Base-by-base conservation (phyloP, 2,329 filamentous ascomycete genomes). In the Helminthosporium solani region DNA sequence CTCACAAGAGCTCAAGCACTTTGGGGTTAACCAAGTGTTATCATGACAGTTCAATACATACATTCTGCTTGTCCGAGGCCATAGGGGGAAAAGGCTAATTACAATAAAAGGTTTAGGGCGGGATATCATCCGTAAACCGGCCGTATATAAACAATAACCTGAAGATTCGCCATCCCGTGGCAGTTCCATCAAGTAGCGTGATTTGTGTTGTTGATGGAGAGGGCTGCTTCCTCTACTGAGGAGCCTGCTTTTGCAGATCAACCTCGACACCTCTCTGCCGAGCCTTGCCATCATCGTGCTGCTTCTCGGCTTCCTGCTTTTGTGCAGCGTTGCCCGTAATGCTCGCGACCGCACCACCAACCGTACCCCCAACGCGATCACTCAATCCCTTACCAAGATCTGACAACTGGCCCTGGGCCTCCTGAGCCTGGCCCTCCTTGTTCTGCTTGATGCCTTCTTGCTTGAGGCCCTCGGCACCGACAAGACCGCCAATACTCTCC, bases 221-320 rank as follows among this genome's bases (percentile, higher is more conserved):
- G n/a, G n/a, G n/a, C n/a, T n/a, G n/a, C n/a, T n/a, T 7, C 15
- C 19, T 41, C 47, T 61, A 57, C 47, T 62, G 51, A 7, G 51
- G 47, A 23, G 46, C 80, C 76, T 88, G 76, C 81, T 89, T 91
- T 71, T 86, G 74, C 46, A 95, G 78, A 64, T 95, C 90, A 30
- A 79, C 74, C 79, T 96, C 90, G 1, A 86, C 90, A 40, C 90
- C 87, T 16, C 90, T 81, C 79, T 95, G 87, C 64, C 82, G 78
- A 16, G 87, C 88, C 84, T 94, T 96, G 54, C 90, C 91, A 54
- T 82, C 73, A 60, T 94, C 90, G 64, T 94, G 90, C 71, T 86
- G 75, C 57, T 78, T 68, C 68, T 87, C 76, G 64, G 83, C 87
- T 66, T 83, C 81, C 38, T 75, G 69, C 76, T 91, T 78, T 49